A percentile compares a stretch with the other conserved stretches of the same genome.
Conservation (phyloP, 257 asterid genomes). For the Paraleonurus japonicus region DNA sequence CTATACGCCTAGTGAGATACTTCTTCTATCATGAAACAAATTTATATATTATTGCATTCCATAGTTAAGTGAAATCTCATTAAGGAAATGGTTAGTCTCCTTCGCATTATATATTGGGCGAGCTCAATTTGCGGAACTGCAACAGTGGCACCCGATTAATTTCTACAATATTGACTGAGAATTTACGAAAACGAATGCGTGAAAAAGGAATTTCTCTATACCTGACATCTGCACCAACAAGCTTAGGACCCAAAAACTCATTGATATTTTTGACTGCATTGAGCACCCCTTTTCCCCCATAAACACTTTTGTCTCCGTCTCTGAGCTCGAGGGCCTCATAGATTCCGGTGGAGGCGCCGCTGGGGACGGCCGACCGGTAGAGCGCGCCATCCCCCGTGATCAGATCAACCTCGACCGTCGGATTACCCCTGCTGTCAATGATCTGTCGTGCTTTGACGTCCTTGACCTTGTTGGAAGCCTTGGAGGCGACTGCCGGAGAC, state of each 20-base stretch:
- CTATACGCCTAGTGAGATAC: too few species aligned
- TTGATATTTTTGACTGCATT: constrained; percentile 81
- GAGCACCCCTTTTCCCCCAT: constrained; percentile 94
- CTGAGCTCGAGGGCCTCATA: constrained; percentile 96
- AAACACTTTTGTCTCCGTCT: constrained; percentile 80
- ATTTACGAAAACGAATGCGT: background rate
- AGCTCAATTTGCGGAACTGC: too few species aligned
- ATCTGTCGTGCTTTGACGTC: constrained; percentile 90
- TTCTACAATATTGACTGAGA: background rate
- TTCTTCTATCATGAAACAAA: too few species aligned
- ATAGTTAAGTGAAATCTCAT: too few species aligned
- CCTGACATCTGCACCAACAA: constrained; percentile 91
- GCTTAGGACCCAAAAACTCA: constrained; percentile 76
- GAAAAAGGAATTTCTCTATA: constrained; percentile 17
- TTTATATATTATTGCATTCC: too few species aligned
- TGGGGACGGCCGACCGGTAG: constrained; percentile 93
- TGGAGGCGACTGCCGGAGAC: constrained; percentile 30
- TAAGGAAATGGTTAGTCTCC: too few species aligned
- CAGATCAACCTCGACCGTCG: constrained; percentile 97
- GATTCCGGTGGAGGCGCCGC: constrained; percentile 99
- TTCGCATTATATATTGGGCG: too few species aligned
- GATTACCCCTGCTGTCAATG: constrained; percentile 97
- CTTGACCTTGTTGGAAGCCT: constrained; percentile 51
- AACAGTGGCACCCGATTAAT: too few species aligned
- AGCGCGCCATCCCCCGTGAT: constrained; percentile 67